Conservation (phyloP, 2,329 filamentous ascomycete species). For the Emmonsiellopsis sp. region DNA sequence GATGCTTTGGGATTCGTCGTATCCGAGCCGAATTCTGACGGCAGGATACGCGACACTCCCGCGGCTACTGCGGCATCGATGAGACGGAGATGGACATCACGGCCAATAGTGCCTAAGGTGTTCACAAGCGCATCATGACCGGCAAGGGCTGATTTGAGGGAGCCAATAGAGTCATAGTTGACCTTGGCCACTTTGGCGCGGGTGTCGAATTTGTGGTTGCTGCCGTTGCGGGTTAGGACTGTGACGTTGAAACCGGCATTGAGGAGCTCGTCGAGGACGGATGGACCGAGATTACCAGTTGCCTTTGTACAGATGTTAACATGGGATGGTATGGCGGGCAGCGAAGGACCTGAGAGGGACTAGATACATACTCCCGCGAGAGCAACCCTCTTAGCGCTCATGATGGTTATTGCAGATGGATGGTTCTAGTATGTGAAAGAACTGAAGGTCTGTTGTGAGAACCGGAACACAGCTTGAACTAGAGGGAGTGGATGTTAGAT, state of each 20-base stretch:
- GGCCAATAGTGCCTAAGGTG: conserved; percentile 8
- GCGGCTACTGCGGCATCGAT: conserved; percentile 24
- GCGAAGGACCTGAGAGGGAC: neutral
- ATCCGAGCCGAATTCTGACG: conserved; percentile 29
- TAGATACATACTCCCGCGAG: neutral
- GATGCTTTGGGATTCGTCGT: conserved; percentile 16
- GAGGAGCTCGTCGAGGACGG: conserved; percentile 19
- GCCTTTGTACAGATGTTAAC: conserved; percentile 18
- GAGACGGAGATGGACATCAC: conserved; percentile 8
- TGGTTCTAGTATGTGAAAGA: no score
- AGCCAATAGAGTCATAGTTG: conserved; percentile 20
- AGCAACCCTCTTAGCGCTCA: neutral
- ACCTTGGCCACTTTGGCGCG: conserved; percentile 15
- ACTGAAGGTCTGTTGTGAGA: no score
- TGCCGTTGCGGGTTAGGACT: conserved; percentile 17
- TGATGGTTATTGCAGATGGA: neutral
- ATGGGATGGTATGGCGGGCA: neutral
- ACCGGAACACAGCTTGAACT: no score
- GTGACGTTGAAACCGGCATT: conserved; percentile 19
- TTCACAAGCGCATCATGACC: conserved; percentile 23
- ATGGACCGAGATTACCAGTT: conserved; percentile 20
- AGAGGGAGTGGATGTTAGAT: no score
- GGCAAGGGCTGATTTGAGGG: conserved; percentile 17
- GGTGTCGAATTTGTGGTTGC: neutral
- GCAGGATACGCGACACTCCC: conserved; percentile 23